Conservation (phyloP, 768 basidiomycete species). For the Holtermannia corniformis region DNA sequence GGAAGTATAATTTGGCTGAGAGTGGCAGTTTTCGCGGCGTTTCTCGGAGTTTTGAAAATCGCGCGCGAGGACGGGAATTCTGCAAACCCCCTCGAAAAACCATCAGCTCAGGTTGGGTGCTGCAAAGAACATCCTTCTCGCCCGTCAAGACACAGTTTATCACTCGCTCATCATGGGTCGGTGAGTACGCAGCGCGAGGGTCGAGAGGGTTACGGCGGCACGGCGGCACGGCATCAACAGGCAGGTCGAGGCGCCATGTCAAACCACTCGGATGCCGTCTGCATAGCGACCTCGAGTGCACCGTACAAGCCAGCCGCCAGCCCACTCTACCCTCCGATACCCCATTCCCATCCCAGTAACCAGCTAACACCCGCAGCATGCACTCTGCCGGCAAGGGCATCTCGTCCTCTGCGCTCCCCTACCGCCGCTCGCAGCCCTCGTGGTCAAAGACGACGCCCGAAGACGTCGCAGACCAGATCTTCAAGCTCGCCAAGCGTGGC, state of each 20-base stretch:
- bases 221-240: not conserved
- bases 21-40: not conserved
- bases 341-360: not conserved
- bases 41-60: not conserved
- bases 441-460: conserved; percentile 97
- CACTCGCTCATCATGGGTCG: conserved; percentile 38
- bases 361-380: conserved; percentile 58
- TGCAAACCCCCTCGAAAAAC: not conserved
- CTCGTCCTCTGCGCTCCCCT: conserved; percentile 95
- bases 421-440: conserved; percentile 83
- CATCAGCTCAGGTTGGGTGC: no score
- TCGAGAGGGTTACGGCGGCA: not conserved
- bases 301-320: no score
- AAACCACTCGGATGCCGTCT: no score
- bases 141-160: conserved; percentile 6
- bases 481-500: conserved; percentile 95
- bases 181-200: conserved; percentile 17
- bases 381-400: conserved; percentile 99
- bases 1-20: not conserved
- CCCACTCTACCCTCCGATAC: not conserved
- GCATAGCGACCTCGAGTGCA: no score
- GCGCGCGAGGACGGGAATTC: not conserved
- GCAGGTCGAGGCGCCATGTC: no score
- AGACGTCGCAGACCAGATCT: conserved; percentile 91
- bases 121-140: no score